Evolutionary conservation across 2,329 filamentous ascomycete species (phyloP), one percentile per base, ranked within the genome.

Genomic region (Passalora sequoiae): DNA sequence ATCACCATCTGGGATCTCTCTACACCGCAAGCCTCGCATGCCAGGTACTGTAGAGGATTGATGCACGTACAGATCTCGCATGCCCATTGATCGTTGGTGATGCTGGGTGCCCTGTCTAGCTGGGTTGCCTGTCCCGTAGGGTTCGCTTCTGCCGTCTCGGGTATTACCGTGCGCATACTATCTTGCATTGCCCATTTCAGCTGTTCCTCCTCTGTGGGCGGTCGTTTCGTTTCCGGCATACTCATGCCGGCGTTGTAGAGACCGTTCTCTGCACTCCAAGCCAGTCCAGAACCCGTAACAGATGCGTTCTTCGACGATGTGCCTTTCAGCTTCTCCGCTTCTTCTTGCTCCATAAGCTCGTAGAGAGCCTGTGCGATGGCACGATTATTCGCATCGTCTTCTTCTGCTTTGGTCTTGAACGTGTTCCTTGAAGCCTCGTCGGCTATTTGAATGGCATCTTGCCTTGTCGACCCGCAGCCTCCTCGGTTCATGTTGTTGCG

Each of bases 341-440:
- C 76, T 49, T 94, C 89, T 60, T 94, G 81, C 60, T 94, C 84
- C 19, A 92, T 83, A 13, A 95, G 71, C 58, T 96, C 89, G 70
- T 86, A 89, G 22, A 94, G 71, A 0, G 89, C 89, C 58, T 89
- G 81, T 40, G 88, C 81, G 48, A 95, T 94, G 4, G 89, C 89
- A 17, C 78, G 75, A 43, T 95, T 87, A 56, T 95, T 94, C 3
- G 88, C 89, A 55, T 89, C 83, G 43, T 95, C 88, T 62, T 94
- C 86, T 53, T 94, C 87, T 0, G 87, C 88, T 58, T 86, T 78
- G 0, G 89, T 96, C 47, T 76, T 78, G 69, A 94, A 91, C 0
- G 88, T 86, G 52, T 84, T 84, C 44, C 72, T 73, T 4, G 79
- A 80, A 27, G 83, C 84, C 46, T 86, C 77, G 12, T 81, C 75